Evolutionary conservation across 305 asterid species (phyloP), one percentile per base, ranked within the genome.

Genomic region (Fraxinus dipetala): DNA sequence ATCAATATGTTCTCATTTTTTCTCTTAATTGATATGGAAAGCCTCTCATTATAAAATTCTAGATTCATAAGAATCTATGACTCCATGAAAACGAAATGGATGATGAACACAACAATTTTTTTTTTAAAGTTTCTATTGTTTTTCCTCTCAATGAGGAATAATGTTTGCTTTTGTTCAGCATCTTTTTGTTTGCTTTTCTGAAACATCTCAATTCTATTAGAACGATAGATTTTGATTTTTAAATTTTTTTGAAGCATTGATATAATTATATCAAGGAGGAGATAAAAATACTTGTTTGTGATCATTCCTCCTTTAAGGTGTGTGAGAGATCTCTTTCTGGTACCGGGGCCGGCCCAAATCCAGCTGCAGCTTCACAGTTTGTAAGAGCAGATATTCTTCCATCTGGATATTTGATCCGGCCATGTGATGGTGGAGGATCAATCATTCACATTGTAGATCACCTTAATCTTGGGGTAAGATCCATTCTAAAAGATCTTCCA

Each of bases 271-370:
- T 40, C 32, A 24, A 63, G 72, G 72, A 24, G 34, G 34, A 63
- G n/a, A 63, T 63, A 63, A 56, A 51, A 56, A 63, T 63, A 6
- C 30, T 13, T 63, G 34, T 24, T 20, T 56, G 24, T 63, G 32
- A 24, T 63, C 20, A 1, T 75, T 51, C 40, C 28, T 85, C 11
- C 51, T 67, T 83, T 6, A 78, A 94, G 98, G 91, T 94, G 43
- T 94, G 97, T 76, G 98, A 95, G 88, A 91, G 98, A 78, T 95
- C 98, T 5, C 93, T 95, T 45, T 93, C 98, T 40, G 98, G 98
- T 79, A 88, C 96, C 5, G 98, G 98, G 48, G 92, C 96, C 14
- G 94, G 97, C 82, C 92, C 97, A 48, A 89, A 82, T 81, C 84
- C 95, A 36, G 87, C 89, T 78, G 87, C 95, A 36, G 91, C 97